Conservation (phyloP, 2,329 filamentous ascomycete species). For the Zopfia rhizophila region DNA sequence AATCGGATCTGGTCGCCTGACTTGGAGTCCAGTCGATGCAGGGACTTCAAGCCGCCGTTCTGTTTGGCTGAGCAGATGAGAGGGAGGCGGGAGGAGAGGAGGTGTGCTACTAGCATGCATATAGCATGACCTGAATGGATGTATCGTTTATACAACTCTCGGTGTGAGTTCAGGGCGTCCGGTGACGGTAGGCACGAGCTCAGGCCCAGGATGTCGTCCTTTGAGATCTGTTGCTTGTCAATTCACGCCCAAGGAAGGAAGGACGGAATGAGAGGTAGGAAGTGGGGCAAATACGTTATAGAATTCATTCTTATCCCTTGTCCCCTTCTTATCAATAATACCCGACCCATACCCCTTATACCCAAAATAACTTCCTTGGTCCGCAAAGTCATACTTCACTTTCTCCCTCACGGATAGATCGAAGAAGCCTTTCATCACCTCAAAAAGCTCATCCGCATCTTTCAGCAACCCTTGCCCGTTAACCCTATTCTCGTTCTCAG, state of each 20-base stretch:
- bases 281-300: conserved; percentile 58
- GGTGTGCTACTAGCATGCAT: conserved; percentile 56
- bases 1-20: conserved; percentile 67
- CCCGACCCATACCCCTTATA: conserved; percentile 60
- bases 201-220: conserved; percentile 62
- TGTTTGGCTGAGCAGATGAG: conserved; percentile 38
- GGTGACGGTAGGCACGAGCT: conserved; percentile 55
- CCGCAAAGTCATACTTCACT: conserved; percentile 64
- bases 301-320: conserved; percentile 63
- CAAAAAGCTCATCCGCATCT: conserved; percentile 59
- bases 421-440: conserved; percentile 59
- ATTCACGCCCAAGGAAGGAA: background rate
- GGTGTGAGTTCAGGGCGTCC: conserved; percentile 50
- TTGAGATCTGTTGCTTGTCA: conserved; percentile 53
- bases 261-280: background rate
- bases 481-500: conserved; percentile 12
- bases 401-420: conserved; percentile 63
- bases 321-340: conserved; percentile 60
- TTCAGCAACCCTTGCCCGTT: conserved; percentile 54
- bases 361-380: conserved; percentile 63
- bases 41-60: conserved; percentile 52
- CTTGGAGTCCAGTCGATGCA: conserved; percentile 57
- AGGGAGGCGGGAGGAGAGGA: conserved; percentile 57
- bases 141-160: conserved; percentile 54
- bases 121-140: conserved; percentile 58